A percentile compares a stretch with the other conserved stretches of the same genome.
Conservation (phyloP, 140 eudicot genomes). For the Cichorium intybus region DNA sequence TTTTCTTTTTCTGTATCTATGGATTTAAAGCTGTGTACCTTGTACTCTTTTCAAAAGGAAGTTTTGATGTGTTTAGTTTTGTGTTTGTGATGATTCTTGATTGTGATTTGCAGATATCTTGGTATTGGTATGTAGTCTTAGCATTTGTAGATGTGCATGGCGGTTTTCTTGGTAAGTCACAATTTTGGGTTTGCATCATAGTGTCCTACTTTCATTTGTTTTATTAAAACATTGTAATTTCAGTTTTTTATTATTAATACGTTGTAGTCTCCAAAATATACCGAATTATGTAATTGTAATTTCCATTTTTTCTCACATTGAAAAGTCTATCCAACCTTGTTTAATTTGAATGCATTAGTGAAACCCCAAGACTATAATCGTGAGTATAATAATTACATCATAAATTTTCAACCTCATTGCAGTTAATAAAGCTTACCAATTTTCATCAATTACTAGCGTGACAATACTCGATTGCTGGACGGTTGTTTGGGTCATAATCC, state of each 20-base stretch:
- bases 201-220: too few relatives aligned
- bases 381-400: not conserved
- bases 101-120: constrained; percentile 53
- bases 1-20: too few relatives aligned
- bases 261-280: too few relatives aligned
- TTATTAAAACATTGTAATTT: too few relatives aligned
- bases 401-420: constrained; percentile 10
- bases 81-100: not conserved
- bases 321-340: too few relatives aligned
- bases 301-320: too few relatives aligned
- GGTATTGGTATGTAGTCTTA: constrained; percentile 78
- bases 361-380: too few relatives aligned
- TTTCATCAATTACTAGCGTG: constrained; percentile 85
- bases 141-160: constrained; percentile 86
- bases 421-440: constrained; percentile 79
- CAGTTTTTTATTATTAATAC: too few relatives aligned
- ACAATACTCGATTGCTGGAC: constrained; percentile 82
- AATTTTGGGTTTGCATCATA: too few relatives aligned
- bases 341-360: constrained; percentile 18
- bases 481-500: constrained; percentile 70
- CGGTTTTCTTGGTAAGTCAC: constrained; percentile 57
- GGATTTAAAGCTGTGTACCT: not conserved
- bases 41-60: not conserved
- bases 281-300: too few relatives aligned
- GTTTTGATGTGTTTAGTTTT: not conserved